These are phyloP conservation scores for Candida smagusa DNA, from an alignment of 1,139 yeast genomes.

Conservation along the genomic window DNA sequence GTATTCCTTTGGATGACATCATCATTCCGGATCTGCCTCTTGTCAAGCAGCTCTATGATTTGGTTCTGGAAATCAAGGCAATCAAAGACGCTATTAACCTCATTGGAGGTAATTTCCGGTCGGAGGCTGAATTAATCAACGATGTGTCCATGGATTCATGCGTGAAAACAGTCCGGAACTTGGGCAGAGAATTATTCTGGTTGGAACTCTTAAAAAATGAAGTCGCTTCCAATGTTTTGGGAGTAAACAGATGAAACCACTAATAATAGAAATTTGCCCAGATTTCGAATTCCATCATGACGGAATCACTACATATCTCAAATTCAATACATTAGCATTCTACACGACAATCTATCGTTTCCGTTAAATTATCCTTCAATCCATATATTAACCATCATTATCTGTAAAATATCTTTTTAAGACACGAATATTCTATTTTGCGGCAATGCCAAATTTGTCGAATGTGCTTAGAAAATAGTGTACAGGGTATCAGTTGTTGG, in stretches of 20 bases:
- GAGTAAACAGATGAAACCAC: constrained; percentile 7
- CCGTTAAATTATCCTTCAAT: no score
- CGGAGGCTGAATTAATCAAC: constrained; percentile 32
- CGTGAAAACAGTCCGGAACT: constrained; percentile 53
- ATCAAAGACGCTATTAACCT: constrained; percentile 61
- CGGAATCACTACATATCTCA: no score
- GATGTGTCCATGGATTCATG: constrained; percentile 48
- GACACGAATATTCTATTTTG: no score
- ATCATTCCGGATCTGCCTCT: constrained; percentile 42
- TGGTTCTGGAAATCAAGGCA: constrained; percentile 66
- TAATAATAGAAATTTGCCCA: background rate
- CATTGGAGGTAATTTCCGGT: constrained; percentile 50
- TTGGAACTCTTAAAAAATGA: constrained; percentile 35
- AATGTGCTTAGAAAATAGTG: no score
- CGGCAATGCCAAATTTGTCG: no score
- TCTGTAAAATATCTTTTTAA: no score
- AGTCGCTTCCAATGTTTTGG: constrained; percentile 23
- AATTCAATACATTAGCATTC: no score
- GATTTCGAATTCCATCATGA: no score
- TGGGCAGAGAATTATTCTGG: constrained; percentile 78
- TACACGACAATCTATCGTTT: no score
- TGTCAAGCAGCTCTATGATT: constrained; percentile 53
- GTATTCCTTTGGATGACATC: constrained; percentile 31
- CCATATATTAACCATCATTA: no score
- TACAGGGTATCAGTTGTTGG: no score